These are phyloP conservation scores for Hanseniaspora vineae DNA, from an alignment of 805 yeast species.

Conservation along the genomic window DNA sequence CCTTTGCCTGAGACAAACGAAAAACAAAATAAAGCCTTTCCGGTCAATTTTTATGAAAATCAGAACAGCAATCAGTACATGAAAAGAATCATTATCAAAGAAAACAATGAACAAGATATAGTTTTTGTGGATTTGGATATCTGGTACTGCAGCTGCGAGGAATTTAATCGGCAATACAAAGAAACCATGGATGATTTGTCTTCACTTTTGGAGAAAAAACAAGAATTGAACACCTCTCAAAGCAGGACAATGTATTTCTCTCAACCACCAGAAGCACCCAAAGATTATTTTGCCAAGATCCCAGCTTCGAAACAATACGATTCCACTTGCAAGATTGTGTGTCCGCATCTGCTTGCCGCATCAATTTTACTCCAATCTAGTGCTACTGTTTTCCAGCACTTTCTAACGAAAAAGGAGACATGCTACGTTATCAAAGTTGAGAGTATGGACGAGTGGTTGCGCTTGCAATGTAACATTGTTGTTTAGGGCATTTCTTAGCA, in stretches of 20 bases:
- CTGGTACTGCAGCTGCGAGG: conserved; percentile 25
- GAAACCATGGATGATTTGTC: conserved; percentile 4
- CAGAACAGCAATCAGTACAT: too few species aligned
- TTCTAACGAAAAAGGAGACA: conserved; percentile 10
- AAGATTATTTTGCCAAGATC: background rate
- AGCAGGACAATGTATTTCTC: background rate
- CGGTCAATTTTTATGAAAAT: background rate
- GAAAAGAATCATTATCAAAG: conserved; percentile 4
- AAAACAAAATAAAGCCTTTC: too few species aligned
- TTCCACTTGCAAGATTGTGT: conserved; percentile 11
- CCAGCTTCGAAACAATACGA: background rate
- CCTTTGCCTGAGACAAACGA: background rate
- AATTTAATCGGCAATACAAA: conserved; percentile 14
- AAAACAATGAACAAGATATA: conserved; percentile 7
- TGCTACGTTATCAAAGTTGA: conserved; percentile 15
- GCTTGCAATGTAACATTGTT: conserved; percentile 22
- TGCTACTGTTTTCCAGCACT: conserved; percentile 13
- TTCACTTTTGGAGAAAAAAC: background rate
- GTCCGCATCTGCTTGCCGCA: conserved; percentile 23
- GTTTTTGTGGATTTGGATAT: conserved; percentile 18
- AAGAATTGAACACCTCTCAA: background rate
- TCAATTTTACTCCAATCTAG: conserved; percentile 16
- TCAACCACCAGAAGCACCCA: background rate
- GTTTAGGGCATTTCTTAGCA: background rate
- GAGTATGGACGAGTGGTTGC: conserved; percentile 24